Evolutionary conservation across 1,284 basidiomycete genomes (phyloP), one percentile per base, ranked within the genome.

Genomic region (Inonotus obliquus): DNA sequence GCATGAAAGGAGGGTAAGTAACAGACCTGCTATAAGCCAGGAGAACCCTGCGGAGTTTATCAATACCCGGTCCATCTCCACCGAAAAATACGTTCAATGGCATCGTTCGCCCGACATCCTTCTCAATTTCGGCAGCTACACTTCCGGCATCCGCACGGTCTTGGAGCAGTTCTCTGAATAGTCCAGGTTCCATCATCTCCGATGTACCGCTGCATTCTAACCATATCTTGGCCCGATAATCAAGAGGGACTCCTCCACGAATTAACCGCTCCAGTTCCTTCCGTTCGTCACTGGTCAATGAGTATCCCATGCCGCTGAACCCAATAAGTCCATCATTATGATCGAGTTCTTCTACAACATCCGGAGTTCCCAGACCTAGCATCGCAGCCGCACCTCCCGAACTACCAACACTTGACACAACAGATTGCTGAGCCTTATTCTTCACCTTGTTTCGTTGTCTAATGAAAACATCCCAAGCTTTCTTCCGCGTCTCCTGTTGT

Each of bases 1-100:
- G 65, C 14, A 27, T 52, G 2, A 57, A 44, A 38, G 17, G 27
- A 1, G 44, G 47, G 61, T 55, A 64, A 38, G 59, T 14, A 10
- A 74, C 87, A 72, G 65, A 92, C 92, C 92, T 88, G 68, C 94
- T 94, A 72, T 96, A 98, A 0, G 95, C 96, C 27, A 83, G 85
- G 70, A 99, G 78, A 47, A 99, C 90, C 63, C 95, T 81, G 44
- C 96, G 81, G 58, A 99, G 75, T 75, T 99, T 99, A 57, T 88
- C 82, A 7, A 98, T 94, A 1, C 97, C 97, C 0, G 88, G 91
- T 0, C 96, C 96, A 70, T 96, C 92, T 1, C 95, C 92, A 0
- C 94, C 96, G 74, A 98, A 99, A 76, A 96, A 99, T 38, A 98
- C 82, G 70, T 98, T 98, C 47, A 96, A 78, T 0, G 96, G 96